Conservation (phyloP, 768 basidiomycete species). For the Podaxis sp. region DNA sequence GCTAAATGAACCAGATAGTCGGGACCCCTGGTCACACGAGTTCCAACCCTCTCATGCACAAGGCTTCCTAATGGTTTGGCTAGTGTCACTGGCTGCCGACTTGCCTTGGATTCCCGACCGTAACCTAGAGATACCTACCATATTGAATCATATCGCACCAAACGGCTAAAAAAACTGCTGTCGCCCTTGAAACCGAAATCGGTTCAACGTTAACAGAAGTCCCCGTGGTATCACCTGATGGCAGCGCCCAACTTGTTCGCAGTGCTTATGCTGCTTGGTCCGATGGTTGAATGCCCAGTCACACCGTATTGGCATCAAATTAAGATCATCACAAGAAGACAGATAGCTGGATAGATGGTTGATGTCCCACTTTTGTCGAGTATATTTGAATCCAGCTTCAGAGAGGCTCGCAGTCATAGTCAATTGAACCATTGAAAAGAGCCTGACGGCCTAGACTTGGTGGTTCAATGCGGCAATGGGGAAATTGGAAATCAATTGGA, state of each 20-base stretch:
- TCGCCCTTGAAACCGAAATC: too few relatives aligned
- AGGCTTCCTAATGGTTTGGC: too few relatives aligned
- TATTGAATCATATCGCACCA: too few relatives aligned
- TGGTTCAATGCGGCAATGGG: neutral
- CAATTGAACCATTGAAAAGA: neutral
- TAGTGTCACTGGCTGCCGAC: too few relatives aligned
- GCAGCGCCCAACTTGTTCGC: neutral
- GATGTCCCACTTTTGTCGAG: neutral
- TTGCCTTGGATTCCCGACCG: too few relatives aligned
- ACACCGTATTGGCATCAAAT: neutral
- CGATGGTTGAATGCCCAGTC: slow-evolving; percentile 1
- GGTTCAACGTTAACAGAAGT: neutral
- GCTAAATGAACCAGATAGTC: too few relatives aligned
- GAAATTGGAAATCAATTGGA: neutral
- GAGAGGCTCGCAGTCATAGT: neutral
- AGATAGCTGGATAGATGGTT: slow-evolving; percentile 7
- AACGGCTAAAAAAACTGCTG: too few relatives aligned
- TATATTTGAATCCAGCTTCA: neutral
- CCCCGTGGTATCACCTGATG: neutral
- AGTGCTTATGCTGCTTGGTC: neutral
- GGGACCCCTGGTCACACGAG: too few relatives aligned
- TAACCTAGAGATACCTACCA: too few relatives aligned
- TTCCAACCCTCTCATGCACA: too few relatives aligned
- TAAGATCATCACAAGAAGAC: slow-evolving; percentile 5
- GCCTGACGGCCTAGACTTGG: neutral